A percentile compares a stretch with the other conserved stretches of the same genome.
Conservation (phyloP, 768 basidiomycete genomes). For the Xerocomus spinulosus region DNA sequence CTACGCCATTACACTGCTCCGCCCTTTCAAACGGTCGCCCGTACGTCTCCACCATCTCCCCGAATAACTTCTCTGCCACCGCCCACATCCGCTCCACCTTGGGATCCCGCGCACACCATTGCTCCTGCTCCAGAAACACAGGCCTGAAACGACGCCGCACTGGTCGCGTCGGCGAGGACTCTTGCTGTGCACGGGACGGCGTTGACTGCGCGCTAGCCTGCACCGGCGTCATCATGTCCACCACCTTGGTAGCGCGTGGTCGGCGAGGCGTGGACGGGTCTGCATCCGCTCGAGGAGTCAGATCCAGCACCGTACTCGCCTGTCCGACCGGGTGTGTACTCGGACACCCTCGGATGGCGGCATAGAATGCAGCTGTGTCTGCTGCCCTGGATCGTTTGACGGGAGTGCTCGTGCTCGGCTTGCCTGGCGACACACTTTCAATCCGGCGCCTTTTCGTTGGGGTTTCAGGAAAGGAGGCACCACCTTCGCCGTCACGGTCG, state of each 20-base stretch:
- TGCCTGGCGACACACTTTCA: constrained; percentile 14
- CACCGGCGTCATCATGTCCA: neutral
- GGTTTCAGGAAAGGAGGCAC: constrained; percentile 34
- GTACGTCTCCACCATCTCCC: constrained; percentile 13
- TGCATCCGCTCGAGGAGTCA: too few relatives aligned
- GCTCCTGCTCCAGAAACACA: constrained; percentile 45
- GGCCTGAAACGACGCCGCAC: constrained; percentile 43
- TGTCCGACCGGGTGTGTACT: constrained; percentile 1
- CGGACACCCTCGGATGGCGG: constrained; percentile 11
- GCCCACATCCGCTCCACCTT: constrained; percentile 29
- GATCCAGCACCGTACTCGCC: neutral
- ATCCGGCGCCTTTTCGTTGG: constrained; percentile 41
- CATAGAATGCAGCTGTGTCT: constrained; percentile 18
- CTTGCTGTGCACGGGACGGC: constrained; percentile 15
- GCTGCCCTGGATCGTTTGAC: constrained; percentile 1
- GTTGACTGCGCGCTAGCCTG: constrained; percentile 24
- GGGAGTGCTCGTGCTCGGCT: constrained; percentile 13
- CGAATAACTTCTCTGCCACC: constrained; percentile 8
- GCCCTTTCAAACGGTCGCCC: constrained; percentile 13
- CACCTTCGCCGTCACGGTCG: constrained; percentile 19
- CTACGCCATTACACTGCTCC: too few relatives aligned
- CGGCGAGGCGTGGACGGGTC: constrained; percentile 26
- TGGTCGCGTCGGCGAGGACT: constrained; percentile 8
- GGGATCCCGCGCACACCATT: constrained; percentile 44
- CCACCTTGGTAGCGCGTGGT: constrained; percentile 9